phyloP scores from a whole-genome alignment of 2,329 filamentous ascomycete genomes.

The Fusarium sp. region DNA sequence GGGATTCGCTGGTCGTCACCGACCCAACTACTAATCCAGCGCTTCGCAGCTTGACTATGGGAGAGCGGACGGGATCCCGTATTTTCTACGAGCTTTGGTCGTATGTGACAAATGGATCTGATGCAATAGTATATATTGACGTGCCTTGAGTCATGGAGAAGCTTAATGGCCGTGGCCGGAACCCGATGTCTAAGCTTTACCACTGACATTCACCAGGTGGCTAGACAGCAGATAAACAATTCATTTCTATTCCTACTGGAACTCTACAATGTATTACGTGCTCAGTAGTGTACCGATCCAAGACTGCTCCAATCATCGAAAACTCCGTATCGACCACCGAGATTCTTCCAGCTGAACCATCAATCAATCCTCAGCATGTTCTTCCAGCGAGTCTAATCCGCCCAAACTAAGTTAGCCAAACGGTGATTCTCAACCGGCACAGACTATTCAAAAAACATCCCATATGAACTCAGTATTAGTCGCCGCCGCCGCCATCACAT shows the following conservation, averaged over 20 bases:
- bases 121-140: accelerated
- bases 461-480: not conserved
- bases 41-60: not conserved
- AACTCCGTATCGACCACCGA: not conserved
- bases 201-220: not conserved
- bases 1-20: not conserved
- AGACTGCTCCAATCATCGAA: not conserved
- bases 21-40: not conserved
- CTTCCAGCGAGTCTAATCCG: not conserved
- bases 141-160: accelerated
- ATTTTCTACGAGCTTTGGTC: not conserved
- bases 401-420: not conserved
- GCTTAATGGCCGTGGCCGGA: not conserved
- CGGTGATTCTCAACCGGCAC: too few species aligned
- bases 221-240: not conserved
- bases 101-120: accelerated
- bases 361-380: accelerated
- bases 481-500: not conserved
- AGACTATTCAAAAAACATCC: not conserved
- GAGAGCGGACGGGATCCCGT: not conserved
- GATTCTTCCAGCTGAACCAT: not conserved
- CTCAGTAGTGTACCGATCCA: not conserved
- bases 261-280: not conserved
- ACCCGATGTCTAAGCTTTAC: not conserved
- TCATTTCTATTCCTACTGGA: not conserved